Conservation (phyloP, 768 basidiomycete species). For the Dacryopinax spathularia region DNA sequence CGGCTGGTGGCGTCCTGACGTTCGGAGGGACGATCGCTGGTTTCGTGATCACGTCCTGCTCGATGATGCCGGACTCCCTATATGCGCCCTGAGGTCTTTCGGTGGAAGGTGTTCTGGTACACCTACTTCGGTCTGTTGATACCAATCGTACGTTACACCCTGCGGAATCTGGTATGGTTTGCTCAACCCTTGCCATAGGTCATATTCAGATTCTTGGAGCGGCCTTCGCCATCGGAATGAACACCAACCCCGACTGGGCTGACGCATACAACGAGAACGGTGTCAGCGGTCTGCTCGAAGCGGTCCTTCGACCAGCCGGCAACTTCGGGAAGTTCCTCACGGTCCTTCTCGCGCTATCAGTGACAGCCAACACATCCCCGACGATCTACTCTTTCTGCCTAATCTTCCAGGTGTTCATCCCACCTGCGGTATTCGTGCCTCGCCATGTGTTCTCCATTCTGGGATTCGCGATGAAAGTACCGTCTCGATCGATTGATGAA, state of each 20-base stretch:
- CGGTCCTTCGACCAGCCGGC: slow-evolving; percentile 45
- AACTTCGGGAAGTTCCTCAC: slow-evolving; percentile 59
- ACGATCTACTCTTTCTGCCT: slow-evolving; percentile 72
- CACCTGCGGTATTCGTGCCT: slow-evolving; percentile 43
- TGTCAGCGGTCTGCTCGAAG: slow-evolving; percentile 49
- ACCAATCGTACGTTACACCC: slow-evolving; percentile 36
- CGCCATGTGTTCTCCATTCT: slow-evolving; percentile 56
- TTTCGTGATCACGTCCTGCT: slow-evolving; percentile 50
- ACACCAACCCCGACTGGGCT: slow-evolving; percentile 42
- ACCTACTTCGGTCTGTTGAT: slow-evolving; percentile 50
- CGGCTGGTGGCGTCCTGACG: slow-evolving; percentile 39
- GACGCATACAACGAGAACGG: slow-evolving; percentile 38
- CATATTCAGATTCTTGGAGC: slow-evolving; percentile 48
- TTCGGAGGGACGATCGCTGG: slow-evolving; percentile 62
- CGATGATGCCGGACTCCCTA: slow-evolving; percentile 61
- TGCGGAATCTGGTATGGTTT: neutral
- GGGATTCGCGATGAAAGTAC: slow-evolving; percentile 48
- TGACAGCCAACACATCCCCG: slow-evolving; percentile 66
- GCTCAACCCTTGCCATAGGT: slow-evolving; percentile 17
- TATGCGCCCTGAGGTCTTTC: slow-evolving; percentile 42
- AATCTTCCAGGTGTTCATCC: slow-evolving; percentile 55
- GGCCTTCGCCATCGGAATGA: slow-evolving; percentile 45
- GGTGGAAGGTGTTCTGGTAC: slow-evolving; percentile 50
- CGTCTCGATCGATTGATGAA: slow-evolving; percentile 6
- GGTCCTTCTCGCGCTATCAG: slow-evolving; percentile 58